Conservation (phyloP, 129 eudicot genomes). For the carrot (Daucus carota) region DNA sequence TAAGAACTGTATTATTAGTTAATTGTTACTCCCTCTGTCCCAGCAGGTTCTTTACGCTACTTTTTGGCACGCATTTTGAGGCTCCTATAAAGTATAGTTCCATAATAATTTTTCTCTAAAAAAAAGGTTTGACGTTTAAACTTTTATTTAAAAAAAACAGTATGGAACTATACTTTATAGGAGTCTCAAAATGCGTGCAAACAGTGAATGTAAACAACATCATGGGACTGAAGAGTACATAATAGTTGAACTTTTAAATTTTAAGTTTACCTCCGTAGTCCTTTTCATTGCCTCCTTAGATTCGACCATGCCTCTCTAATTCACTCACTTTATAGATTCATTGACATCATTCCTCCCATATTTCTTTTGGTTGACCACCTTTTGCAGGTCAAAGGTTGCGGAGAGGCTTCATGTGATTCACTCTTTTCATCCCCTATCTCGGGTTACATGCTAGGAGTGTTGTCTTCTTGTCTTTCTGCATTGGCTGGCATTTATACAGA, state of each 20-base stretch:
- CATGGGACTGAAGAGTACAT: too few relatives aligned
- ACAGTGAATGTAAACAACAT: too few relatives aligned
- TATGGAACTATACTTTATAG: too few relatives aligned
- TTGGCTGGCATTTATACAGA: constrained; percentile 97
- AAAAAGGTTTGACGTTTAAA: too few relatives aligned
- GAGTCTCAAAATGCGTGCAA: too few relatives aligned
- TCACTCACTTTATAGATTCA: background rate
- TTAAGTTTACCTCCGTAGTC: background rate
- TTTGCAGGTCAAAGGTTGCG: constrained; percentile 87
- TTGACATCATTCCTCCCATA: background rate
- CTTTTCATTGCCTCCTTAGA: background rate
- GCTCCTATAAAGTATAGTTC: too few relatives aligned
- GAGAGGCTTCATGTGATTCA: constrained; percentile 84
- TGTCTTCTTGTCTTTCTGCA: constrained; percentile 98
- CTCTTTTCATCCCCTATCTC: constrained; percentile 91
- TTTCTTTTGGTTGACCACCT: constrained; percentile 1
- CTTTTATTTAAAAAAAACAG: too few relatives aligned
- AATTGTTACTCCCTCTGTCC: too few relatives aligned
- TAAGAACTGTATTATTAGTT: background rate
- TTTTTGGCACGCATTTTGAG: too few relatives aligned
- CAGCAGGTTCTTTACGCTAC: too few relatives aligned
- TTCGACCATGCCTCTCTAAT: background rate
- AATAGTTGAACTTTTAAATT: background rate
- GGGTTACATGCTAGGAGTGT: constrained; percentile 78
- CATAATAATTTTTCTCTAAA: too few relatives aligned